Evolutionary conservation across 352 stramenopile species (phyloP).

Genomic region (Phytophthora sp.): DNA sequence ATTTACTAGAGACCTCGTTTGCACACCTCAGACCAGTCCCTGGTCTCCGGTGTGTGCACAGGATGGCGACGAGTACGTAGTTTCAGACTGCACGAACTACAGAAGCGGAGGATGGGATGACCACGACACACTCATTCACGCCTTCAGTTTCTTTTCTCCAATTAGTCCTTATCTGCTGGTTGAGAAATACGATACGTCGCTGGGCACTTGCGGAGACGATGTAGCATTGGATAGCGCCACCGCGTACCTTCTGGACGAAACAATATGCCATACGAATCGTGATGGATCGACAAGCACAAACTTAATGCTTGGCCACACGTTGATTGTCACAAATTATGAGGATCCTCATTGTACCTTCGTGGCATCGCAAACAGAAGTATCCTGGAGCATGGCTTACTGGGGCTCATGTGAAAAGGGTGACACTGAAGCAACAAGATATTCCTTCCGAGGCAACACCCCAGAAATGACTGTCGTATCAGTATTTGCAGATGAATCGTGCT

Average conservation of each 20-base stretch:
- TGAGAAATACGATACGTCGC: slow-evolving; percentile 1
- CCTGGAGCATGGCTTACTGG: background rate
- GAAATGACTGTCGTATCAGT: slow-evolving; percentile 1
- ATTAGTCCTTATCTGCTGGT: slow-evolving; percentile 2
- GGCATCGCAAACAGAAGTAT: background rate
- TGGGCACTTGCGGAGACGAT: background rate
- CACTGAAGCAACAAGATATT: background rate
- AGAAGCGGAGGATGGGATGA: background rate
- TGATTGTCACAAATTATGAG: background rate
- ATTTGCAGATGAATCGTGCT: background rate
- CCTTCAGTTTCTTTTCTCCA: too few relatives aligned
- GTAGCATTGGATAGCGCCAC: background rate
- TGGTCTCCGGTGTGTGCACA: background rate
- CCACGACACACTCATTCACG: background rate
- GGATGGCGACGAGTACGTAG: background rate
- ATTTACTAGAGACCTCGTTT: background rate
- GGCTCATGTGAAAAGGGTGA: background rate
- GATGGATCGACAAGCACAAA: background rate
- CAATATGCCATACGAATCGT: background rate
- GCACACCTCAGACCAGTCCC: background rate
- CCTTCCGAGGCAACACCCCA: background rate
- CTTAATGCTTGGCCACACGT: background rate
- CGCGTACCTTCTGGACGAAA: slow-evolving; percentile 9
- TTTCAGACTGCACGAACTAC: slow-evolving; percentile 3
- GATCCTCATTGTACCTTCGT: background rate